These are phyloP conservation scores for Dendrobium catenatum DNA, from an alignment of 106 monocot genomes.

Conservation along the genomic window DNA sequence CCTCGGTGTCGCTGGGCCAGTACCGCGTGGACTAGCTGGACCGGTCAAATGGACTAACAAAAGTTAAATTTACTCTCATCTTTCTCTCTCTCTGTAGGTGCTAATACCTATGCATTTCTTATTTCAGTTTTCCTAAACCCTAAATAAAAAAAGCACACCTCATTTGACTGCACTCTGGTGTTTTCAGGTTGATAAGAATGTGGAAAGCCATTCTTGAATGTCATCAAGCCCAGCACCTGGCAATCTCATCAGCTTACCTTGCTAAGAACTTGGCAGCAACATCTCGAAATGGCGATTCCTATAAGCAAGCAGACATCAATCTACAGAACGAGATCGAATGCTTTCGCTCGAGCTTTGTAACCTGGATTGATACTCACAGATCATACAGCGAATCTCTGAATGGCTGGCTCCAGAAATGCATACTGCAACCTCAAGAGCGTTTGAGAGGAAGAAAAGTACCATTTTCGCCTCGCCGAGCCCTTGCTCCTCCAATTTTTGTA, in stretches of 20 bases:
- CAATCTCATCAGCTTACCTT: slow-evolving; percentile 53
- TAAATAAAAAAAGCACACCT: no score
- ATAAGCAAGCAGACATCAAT: slow-evolving; percentile 22
- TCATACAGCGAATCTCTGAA: slow-evolving; percentile 48
- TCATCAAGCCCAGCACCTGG: slow-evolving; percentile 61
- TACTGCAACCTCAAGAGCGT: slow-evolving; percentile 37
- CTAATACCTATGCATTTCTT: no score
- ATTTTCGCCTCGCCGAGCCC: slow-evolving; percentile 46
- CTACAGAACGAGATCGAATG: slow-evolving; percentile 42
- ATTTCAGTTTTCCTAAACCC: no score
- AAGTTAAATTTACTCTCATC: no score
- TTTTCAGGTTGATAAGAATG: slow-evolving; percentile 47
- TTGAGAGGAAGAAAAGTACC: slow-evolving; percentile 20
- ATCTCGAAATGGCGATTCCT: slow-evolving; percentile 16
- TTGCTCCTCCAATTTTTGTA: slow-evolving; percentile 65
- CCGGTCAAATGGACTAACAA: no score
- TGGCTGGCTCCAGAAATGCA: slow-evolving; percentile 58
- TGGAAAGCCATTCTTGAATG: slow-evolving; percentile 62
- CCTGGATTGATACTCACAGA: slow-evolving; percentile 35
- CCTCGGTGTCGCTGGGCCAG: no score
- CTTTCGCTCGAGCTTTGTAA: slow-evolving; percentile 30
- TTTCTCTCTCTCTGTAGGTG: no score
- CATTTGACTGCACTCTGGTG: background rate
- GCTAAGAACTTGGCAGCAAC: slow-evolving; percentile 13
- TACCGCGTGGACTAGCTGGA: no score